Percentiles rank a stretch among this genome's conserved stretches.
phyloP scores from a whole-genome alignment of 108 stramenopile species.

The Asterionellopsis glacialis region DNA sequence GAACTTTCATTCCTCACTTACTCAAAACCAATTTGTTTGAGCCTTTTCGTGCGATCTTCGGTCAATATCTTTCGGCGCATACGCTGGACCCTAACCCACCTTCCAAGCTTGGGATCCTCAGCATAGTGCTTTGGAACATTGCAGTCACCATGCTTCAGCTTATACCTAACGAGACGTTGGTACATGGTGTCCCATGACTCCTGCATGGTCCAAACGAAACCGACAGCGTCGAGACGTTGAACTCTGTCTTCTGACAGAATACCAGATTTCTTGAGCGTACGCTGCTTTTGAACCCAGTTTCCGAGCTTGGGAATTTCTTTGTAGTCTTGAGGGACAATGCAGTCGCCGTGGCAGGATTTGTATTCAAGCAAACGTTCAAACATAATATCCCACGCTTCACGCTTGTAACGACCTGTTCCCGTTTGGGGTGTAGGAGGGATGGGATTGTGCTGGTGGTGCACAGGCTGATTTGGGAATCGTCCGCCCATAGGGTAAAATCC shows the following conservation, averaged over 20 bases:
- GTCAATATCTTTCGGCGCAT: no score
- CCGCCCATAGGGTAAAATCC: no score
- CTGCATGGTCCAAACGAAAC: constrained; percentile 36
- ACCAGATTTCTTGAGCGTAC: constrained; percentile 16
- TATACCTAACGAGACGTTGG: no score
- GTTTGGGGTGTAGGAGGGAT: no score
- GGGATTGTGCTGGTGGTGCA: no score
- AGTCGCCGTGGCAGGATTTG: constrained; percentile 26
- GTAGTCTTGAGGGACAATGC: constrained; percentile 40
- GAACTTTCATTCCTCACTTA: no score
- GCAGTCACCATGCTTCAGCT: constrained; percentile 16
- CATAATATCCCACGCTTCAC: no score
- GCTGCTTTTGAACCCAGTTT: constrained; percentile 61
- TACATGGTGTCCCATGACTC: no score
- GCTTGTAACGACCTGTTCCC: no score
- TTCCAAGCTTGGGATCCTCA: constrained; percentile 46
- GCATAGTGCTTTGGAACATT: constrained; percentile 50
- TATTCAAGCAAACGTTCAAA: background rate
- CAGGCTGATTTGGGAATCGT: no score
- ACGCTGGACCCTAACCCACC: constrained; percentile 35
- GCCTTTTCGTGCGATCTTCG: no score
- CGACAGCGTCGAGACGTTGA: constrained; percentile 30
- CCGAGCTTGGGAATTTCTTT: constrained; percentile 34
- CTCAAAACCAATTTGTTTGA: no score
- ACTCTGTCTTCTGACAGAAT: constrained; percentile 27